phyloP scores from a whole-genome alignment of 495 filamentous ascomycete species.

The Hypoxylon crocopeplum region DNA sequence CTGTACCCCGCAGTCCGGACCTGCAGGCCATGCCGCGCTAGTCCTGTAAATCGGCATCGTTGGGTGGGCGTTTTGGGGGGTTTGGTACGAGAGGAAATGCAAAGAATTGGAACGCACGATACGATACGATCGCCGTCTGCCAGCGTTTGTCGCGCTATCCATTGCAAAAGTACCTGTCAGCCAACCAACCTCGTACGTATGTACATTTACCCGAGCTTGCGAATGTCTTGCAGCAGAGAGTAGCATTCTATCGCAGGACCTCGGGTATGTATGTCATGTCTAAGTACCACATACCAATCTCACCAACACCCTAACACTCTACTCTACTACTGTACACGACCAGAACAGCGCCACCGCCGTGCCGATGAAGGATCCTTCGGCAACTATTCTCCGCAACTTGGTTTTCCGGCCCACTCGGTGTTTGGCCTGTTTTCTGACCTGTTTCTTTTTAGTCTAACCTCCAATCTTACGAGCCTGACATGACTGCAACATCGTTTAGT shows the following conservation, averaged over 20 bases:
- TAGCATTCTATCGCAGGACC: constrained; percentile 17
- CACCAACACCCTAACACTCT: constrained; percentile 3
- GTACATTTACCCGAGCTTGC: constrained; percentile 26
- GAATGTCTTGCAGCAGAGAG: constrained; percentile 28
- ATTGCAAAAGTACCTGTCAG: background rate
- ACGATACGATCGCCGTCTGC: constrained; percentile 12
- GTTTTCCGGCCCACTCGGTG: constrained; percentile 18
- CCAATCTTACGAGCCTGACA: constrained; percentile 27
- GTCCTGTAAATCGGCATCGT: constrained; percentile 25
- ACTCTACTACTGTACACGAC: too few relatives aligned
- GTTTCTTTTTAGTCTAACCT: constrained; percentile 10
- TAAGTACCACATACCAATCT: constrained; percentile 24
- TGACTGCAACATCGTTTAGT: constrained; percentile 32
- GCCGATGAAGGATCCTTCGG: constrained; percentile 21
- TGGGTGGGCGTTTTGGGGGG: constrained; percentile 5
- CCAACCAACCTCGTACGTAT: constrained; percentile 1
- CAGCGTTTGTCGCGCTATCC: constrained; percentile 30
- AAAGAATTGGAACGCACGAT: constrained; percentile 32
- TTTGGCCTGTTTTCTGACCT: constrained; percentile 7
- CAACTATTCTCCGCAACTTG: constrained; percentile 19
- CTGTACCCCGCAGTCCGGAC: constrained; percentile 39
- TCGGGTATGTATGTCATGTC: constrained; percentile 29
- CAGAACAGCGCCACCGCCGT: constrained; percentile 2
- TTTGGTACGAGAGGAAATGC: constrained; percentile 21
- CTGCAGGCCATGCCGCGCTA: constrained; percentile 33